Base-by-base conservation (phyloP, 2,329 filamentous ascomycete species). In the Davidsoniella virescens region DNA sequence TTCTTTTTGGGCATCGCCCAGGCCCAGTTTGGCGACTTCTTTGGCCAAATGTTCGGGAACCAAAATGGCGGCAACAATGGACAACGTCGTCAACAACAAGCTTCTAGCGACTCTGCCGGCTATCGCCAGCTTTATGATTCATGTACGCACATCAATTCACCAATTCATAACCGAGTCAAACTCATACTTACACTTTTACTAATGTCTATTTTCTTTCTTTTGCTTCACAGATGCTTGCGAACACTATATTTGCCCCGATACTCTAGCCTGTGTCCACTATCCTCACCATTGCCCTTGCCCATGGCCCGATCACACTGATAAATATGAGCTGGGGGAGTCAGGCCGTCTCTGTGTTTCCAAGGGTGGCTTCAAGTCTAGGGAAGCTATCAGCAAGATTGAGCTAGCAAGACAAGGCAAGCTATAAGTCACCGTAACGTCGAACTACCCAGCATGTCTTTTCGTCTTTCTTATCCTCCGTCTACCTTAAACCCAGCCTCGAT, bases 241-340 rank as follows among this genome's bases (percentile, higher is more conserved):
- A 59, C 88, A 90, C 58, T 98, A 95, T 63, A 80, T 98, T 50
- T 98, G 92, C 63, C 88, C 92, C 2, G 86, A 87, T 56, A 96
- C 92, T 0, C 76, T 98, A 54, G 84, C 88, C 36, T 98, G 92
- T 69, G 92, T 98, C 5, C 82, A 93, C 63, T 92, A 94, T 68
- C 88, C 92, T 1, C 90, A 96, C 64, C 92, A 98, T 67, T 98
- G 92, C 65, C 92, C 92, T 25, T 98, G 92, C 67, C 73, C 87
- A 2, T 94, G 83, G 69, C 80, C 83, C 1, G 66, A 70, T 7
- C 70, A 83, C 54, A 80, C 90, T 61, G 84, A 90, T 57, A 92
- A 92, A 61, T 76, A 87, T 55, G 85, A 84, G 64, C 59, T 80
- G 26, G 76, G 72, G 4, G 82, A 88, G 3, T 84, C 84, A 0